Evolutionary conservation across 768 basidiomycete genomes (phyloP), one percentile per base, ranked within the genome.

Genomic region (Lactarius deliciosus): DNA sequence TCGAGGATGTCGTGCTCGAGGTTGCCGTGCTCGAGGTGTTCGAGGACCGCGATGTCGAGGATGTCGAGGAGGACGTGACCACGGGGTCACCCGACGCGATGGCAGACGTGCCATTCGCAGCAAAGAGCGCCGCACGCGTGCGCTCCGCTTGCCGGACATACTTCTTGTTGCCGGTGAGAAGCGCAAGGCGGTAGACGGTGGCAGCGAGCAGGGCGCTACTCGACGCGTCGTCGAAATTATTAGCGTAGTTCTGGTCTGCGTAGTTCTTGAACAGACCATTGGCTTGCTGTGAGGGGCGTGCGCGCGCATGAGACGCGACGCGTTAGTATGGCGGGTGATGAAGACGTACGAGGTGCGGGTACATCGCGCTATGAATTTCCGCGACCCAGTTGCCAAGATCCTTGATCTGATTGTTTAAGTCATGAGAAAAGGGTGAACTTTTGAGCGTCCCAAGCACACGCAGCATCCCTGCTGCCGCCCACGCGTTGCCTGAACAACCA

Each of bases 391-490:
- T 75, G 1, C 78, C 77, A 10, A 94, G 79, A 64, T 91, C 85
- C 0, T 75, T 77, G 69, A 86, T 83, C 73, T 92, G 78, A n/a
- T 72, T 76, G 58, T 80, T 73, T 65, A 92, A 75, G 6, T 75
- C 73, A 34, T 77, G 77, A 1, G 82, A 78, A 67, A 79, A 91
- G 58, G 81, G 76, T 0, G 90, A 90, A 40, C 83, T 77, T 69
- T 83, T 79, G 64, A 94, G 87, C 1, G 91, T 94, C 2, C 84
- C 86, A 1, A 90, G 79, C 3, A 95, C 94, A 5, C 94, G 87
- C 10, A 92, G 79, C 83, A 94, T 94, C 1, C 94, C 94, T n/a
- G 86, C 89, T 0, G 92, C 91, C 0, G 90, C 94, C 94, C 94
- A 96, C 3, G 80, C 94, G 64, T 95, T 94, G 0, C 93, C 93